These are phyloP conservation scores for Xylariales sp. DNA, from an alignment of 2,329 filamentous ascomycete genomes.

Conservation along the genomic window DNA sequence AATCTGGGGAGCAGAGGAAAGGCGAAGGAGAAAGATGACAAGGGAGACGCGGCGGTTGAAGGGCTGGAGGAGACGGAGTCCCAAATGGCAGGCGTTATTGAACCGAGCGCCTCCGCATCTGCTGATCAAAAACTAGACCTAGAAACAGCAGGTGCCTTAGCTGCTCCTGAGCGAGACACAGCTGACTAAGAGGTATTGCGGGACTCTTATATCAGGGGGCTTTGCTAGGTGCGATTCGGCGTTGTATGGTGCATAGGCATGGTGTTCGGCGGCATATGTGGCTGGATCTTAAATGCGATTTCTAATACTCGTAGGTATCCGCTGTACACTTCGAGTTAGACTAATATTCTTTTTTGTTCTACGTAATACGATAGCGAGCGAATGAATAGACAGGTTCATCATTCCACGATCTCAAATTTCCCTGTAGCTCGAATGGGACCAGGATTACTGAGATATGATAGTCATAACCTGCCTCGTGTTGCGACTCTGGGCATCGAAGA, in stretches of 20 bases:
- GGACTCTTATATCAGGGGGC: background rate
- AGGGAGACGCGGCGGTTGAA: slow-evolving; percentile 37
- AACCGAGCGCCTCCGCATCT: slow-evolving; percentile 43
- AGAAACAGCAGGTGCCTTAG: slow-evolving; percentile 13
- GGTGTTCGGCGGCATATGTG: slow-evolving; percentile 1
- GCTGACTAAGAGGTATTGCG: background rate
- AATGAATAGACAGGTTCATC: background rate
- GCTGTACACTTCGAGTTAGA: background rate
- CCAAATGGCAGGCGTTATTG: slow-evolving; percentile 53
- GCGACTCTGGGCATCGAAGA: too few species aligned
- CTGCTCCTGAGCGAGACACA: slow-evolving; percentile 16
- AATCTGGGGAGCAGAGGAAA: background rate
- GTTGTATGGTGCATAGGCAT: background rate
- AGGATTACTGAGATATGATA: too few species aligned
- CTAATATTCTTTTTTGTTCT: background rate
- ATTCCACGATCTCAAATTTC: too few species aligned
- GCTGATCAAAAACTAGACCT: slow-evolving; percentile 13
- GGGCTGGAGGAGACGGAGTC: slow-evolving; percentile 47
- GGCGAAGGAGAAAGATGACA: slow-evolving; percentile 37
- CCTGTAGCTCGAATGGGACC: too few species aligned
- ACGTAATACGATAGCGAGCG: background rate
- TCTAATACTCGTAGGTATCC: background rate
- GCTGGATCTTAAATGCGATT: background rate
- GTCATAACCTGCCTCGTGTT: too few species aligned
- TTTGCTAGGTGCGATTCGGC: background rate